These are phyloP conservation scores for Mycena venus DNA, from an alignment of 768 basidiomycete species.

Conservation along the genomic window DNA sequence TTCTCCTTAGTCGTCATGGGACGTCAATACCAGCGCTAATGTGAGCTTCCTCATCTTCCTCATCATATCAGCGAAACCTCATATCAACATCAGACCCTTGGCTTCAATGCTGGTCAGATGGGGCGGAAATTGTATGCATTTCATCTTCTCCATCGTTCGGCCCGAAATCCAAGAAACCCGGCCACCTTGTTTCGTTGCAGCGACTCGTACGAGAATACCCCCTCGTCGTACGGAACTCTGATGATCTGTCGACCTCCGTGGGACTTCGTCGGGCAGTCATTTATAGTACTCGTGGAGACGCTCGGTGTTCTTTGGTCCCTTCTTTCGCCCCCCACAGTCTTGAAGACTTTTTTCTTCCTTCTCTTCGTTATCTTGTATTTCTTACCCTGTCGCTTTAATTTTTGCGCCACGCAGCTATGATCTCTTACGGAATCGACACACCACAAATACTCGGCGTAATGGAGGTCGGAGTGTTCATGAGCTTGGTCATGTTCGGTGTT, in stretches of 20 bases:
- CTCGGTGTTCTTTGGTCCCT: background rate
- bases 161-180: background rate
- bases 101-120: background rate
- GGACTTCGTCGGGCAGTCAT: background rate
- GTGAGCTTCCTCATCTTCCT: background rate
- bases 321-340: slow-evolving; percentile 13
- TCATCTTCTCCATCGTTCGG: background rate
- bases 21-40: background rate
- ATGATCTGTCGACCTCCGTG: background rate
- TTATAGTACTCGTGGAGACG: background rate
- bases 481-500: slow-evolving; percentile 26
- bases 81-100: slow-evolving; percentile 8
- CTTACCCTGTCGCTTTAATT: background rate
- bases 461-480: slow-evolving; percentile 27
- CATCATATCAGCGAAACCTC: slow-evolving; percentile 19
- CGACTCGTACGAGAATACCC: background rate
- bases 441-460: slow-evolving; percentile 16
- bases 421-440: slow-evolving; percentile 23
- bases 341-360: slow-evolving; percentile 16
- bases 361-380: background rate
- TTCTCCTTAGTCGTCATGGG: too few species aligned
- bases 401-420: background rate
- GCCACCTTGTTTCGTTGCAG: background rate
- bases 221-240: background rate
- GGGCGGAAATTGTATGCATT: background rate